Evolutionary conservation across 768 basidiomycete genomes (phyloP), one percentile per base, ranked within the genome.

Genomic region (Tephrocybe sp.): DNA sequence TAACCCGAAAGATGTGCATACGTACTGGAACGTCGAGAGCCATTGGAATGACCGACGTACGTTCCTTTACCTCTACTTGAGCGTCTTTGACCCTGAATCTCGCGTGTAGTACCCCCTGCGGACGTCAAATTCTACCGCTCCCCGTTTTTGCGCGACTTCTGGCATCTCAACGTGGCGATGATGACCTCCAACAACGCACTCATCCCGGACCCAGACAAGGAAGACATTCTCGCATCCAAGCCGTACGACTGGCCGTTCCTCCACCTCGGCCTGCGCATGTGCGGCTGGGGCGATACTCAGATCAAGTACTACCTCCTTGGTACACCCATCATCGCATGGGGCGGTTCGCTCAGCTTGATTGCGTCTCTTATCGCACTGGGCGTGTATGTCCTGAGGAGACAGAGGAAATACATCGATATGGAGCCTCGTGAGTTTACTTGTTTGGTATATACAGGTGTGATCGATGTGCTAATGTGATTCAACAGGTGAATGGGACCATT

Each of bases 131-230:
- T 85, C 51, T 97, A 96, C 73, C 78, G 73, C 33, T 96, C 96
- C 1, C 88, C 96, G 0, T 99, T 99, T 80, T 72, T 96, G 40
- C 86, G 90, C 45, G 96, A 99, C 72, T 99, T 99, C 70, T 95
- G 93, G 86, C 96, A 99, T 66, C 82, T 99, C 50, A 99, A 99
- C 63, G 93, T 99, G 21, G 97, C 95, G 7, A 99, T 99, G 97
- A 94, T 95, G 92, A 97, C 96, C 0, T 98, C 97, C 4, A 99
- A 99, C 74, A 99, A 99, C 64, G 96, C 97, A 0, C 86, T 99
- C 48, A 68, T 98, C 34, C 97, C 97, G 1, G 94, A 99, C 62
- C 93, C 96, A 0, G 97, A 99, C 76, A 98, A 98, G 71, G 93
- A 96, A 60, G 97, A 99, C 66, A 93, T 98, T 64, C 84, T 99